Evolutionary conservation across 768 basidiomycete genomes (phyloP).

Genomic region (Tricholomella constricta): DNA sequence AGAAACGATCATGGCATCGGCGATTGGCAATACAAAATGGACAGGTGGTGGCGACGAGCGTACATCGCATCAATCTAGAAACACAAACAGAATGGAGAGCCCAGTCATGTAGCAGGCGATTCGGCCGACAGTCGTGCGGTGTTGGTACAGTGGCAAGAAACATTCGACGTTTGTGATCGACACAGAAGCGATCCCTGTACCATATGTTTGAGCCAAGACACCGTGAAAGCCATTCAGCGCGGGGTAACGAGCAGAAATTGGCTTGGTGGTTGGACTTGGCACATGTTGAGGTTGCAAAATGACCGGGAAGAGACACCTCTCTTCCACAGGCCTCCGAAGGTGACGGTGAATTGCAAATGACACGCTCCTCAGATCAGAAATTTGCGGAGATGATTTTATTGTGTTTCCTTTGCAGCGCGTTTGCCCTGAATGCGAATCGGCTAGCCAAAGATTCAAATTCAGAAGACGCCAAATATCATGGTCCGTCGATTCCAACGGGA

Average conservation of each 20-base stretch:
- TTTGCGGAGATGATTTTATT: background rate
- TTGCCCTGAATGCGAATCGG: no score
- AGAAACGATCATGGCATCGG: background rate
- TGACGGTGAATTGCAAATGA: background rate
- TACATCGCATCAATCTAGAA: conserved; percentile 2
- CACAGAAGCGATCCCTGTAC: background rate
- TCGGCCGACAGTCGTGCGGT: conserved; percentile 9
- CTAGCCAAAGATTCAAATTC: no score
- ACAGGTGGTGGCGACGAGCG: conserved; percentile 6
- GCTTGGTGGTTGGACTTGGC: background rate
- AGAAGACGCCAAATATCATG: background rate
- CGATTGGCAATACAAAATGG: background rate
- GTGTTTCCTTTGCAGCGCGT: no score
- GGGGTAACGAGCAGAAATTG: background rate
- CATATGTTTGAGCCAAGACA: background rate
- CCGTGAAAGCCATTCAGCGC: background rate
- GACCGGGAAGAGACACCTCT: background rate
- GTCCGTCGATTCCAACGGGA: background rate
- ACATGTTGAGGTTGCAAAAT: background rate
- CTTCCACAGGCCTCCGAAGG: background rate
- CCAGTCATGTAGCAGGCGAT: background rate
- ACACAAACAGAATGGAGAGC: background rate
- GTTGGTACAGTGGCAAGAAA: background rate
- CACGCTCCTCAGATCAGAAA: background rate
- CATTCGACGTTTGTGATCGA: background rate